Percentiles rank a stretch among this genome's conserved stretches.
Conservation (phyloP, 2,329 filamentous ascomycete species). For the Remersonia thermophila region DNA sequence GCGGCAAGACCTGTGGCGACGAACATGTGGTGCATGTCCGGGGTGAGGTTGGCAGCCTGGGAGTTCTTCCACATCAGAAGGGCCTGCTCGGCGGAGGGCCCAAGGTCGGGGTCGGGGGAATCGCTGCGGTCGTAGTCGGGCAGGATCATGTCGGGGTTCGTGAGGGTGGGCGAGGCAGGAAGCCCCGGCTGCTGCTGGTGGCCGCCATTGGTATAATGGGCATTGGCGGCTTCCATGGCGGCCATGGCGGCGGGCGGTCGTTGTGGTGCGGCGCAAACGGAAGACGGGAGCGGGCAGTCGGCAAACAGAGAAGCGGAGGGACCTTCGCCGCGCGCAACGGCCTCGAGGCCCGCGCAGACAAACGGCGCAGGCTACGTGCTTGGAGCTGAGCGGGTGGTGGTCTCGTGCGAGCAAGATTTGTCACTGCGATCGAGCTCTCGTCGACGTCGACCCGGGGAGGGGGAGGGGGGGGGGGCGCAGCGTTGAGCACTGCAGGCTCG, state of each 20-base stretch:
- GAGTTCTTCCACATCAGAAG: conserved; percentile 41
- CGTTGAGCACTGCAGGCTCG: too few species aligned
- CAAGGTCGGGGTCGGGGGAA: conserved; percentile 37
- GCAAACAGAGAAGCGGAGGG: conserved; percentile 3
- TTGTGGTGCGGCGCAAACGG: not conserved
- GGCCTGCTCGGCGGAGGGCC: conserved; percentile 34
- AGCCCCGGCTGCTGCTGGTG: conserved; percentile 29
- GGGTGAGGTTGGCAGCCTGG: conserved; percentile 22
- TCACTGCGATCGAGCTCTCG: too few species aligned
- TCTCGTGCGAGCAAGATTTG: too few species aligned
- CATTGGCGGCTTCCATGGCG: conserved; percentile 19
- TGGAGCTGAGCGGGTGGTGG: not conserved
- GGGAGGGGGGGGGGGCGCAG: too few species aligned
- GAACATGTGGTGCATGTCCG: conserved; percentile 32
- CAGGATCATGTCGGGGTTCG: conserved; percentile 89
- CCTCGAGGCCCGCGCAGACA: conserved; percentile 3
- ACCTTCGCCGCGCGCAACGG: too few species aligned
- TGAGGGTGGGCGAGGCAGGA: conserved; percentile 72
- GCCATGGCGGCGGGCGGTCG: conserved; percentile 13
- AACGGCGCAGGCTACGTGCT: conserved; percentile 1
- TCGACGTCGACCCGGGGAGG: too few species aligned
- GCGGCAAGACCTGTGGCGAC: conserved; percentile 24
- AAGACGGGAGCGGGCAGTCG: conserved; percentile 1
- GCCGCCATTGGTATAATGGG: conserved; percentile 19
- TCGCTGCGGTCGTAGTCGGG: conserved; percentile 55